These are phyloP conservation scores for Roridomyces roridus DNA, from an alignment of 768 basidiomycete genomes.

Conservation along the genomic window DNA sequence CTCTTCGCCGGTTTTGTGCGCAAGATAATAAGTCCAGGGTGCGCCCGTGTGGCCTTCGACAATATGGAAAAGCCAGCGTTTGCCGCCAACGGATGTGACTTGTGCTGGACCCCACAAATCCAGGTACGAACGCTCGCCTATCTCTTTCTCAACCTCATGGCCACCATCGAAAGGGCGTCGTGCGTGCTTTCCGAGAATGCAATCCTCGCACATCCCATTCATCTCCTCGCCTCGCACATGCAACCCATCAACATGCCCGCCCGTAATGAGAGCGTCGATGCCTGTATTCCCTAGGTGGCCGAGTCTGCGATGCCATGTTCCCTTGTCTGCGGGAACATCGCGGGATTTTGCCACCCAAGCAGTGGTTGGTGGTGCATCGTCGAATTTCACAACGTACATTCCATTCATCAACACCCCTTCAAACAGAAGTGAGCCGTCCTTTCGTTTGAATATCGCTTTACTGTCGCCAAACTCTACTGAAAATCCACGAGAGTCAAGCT, in stretches of 20 bases:
- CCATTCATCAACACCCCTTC: neutral
- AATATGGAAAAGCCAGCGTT: neutral
- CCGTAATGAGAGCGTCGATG: neutral
- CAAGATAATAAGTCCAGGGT: neutral
- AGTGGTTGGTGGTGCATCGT: neutral
- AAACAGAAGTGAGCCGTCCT: neutral
- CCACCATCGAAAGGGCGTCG: slow-evolving; percentile 10
- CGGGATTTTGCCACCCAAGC: neutral
- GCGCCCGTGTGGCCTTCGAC: neutral
- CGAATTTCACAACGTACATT: slow-evolving; percentile 1
- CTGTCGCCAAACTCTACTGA: neutral
- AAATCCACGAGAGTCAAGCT: neutral
- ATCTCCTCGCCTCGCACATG: neutral
- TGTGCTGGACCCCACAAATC: slow-evolving; percentile 13
- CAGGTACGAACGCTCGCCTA: slow-evolving; percentile 10
- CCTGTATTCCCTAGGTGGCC: slow-evolving; percentile 7
- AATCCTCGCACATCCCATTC: slow-evolving; percentile 6
- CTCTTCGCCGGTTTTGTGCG: neutral
- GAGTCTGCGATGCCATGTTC: slow-evolving; percentile 15
- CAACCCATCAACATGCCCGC: slow-evolving; percentile 7
- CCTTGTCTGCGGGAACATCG: neutral
- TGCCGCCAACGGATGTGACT: neutral
- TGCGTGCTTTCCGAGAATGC: slow-evolving; percentile 8
- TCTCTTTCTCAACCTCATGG: slow-evolving; percentile 3
- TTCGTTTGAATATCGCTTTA: neutral